Evolutionary conservation across 257 asterid species (phyloP), one percentile per base, ranked within the genome.

Genomic region (Ilex aquifolium): DNA sequence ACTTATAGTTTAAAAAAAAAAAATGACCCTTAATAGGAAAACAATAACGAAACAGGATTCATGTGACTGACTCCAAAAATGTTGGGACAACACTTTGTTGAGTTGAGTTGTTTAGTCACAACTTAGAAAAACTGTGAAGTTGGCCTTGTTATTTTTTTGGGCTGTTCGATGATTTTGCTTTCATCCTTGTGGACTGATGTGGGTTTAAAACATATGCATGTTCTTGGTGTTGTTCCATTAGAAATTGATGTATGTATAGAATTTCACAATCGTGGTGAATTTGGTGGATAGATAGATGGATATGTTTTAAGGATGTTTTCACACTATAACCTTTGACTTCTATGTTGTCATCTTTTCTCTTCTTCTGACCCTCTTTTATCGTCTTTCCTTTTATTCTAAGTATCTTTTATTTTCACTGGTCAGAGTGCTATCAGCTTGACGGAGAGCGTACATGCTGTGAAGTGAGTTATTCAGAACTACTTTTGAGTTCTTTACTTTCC

Each of bases 391-490:
- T 66, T 59, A 59, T 52, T 36, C 67, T 63, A 59, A 62, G 17
- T 44, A 50, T 27, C 10, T 54, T 21, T 59, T 72, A 48, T 73
- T 69, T 67, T 48, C 1, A 13, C 74, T 63, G 77, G 65, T 39
- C 95, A 91, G 97, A 96, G 89, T 78, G 84, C 73, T 54, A 76
- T 92, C 79, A 80, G 82, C 84, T 82, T 88, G 80, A 81, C 79
- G 11, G 92, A 82, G 68, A 76, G 86, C 51, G 77, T 63, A 21
- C 98, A 91, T 69, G 82, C 68, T 69, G 74, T 90, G 63, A 88
- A 91, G 98, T 91, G 76, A 86, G 98, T 81, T 57, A 48, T 51
- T 50, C 46, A 60, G 15, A 53, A 53, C 30, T 53, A 3, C 15
- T 14, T 4, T 53, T 15, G 11, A 15, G 15, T 15, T 36, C 42